Conservation (phyloP, 257 asterid species). For the Eucommia ulmoides region DNA sequence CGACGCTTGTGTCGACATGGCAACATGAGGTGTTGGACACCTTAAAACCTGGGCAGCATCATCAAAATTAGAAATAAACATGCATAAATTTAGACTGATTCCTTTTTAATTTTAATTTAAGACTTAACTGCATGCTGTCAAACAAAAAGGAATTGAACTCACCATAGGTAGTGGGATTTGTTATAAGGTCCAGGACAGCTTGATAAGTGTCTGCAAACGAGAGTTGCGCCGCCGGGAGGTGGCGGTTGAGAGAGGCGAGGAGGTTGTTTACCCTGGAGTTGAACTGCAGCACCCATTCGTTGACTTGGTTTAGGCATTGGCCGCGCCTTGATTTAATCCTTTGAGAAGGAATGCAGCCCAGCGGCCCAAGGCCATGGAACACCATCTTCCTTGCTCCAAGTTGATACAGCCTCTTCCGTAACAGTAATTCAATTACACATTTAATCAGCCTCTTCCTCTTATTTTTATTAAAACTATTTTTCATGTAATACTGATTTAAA, state of each 20-base stretch:
- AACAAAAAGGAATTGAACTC: conserved; percentile 1
- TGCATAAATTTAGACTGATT: too few relatives aligned
- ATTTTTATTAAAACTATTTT: too few relatives aligned
- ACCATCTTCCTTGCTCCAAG: conserved; percentile 68
- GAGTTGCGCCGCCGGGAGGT: conserved; percentile 46
- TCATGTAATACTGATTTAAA: too few relatives aligned
- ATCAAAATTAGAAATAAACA: not conserved
- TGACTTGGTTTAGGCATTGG: conserved; percentile 54
- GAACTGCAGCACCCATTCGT: conserved; percentile 49
- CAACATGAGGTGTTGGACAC: conserved; percentile 69
- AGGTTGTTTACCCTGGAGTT: conserved; percentile 42
- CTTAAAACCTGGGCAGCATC: conserved; percentile 48
- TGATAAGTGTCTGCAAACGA: conserved; percentile 51
- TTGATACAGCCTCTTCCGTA: conserved; percentile 39
- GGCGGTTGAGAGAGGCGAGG: conserved; percentile 25
- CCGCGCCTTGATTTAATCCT: conserved; percentile 44
- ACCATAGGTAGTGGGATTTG: conserved; percentile 58
- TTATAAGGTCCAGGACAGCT: conserved; percentile 45
- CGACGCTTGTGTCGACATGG: conserved; percentile 50
- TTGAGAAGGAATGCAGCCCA: conserved; percentile 82
- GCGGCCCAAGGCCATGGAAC: conserved; percentile 61
- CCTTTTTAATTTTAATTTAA: too few relatives aligned
- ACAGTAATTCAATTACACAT: too few relatives aligned
- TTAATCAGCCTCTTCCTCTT: too few relatives aligned
- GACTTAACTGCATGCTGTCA: not conserved